Evolutionary conservation across 129 eudicot genomes (phyloP).

Genomic region (Tagetes erecta): DNA sequence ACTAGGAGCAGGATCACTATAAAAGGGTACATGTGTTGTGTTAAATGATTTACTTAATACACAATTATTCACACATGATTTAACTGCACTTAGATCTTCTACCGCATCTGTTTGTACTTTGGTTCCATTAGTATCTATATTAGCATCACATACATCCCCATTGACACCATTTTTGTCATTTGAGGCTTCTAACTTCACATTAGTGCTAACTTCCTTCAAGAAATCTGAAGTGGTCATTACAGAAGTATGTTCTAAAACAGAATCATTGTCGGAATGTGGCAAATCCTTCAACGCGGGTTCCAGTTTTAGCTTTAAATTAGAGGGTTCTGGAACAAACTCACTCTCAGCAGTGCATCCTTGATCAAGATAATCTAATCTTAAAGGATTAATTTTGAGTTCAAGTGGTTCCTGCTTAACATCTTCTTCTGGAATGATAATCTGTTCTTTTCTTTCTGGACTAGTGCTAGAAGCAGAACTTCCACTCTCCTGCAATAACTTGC

Average conservation of each 20-base stretch:
- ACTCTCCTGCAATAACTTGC: conserved; percentile 81
- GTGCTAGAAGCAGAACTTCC: conserved; percentile 94
- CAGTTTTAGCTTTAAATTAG: conserved; percentile 36
- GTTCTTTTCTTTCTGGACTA: conserved; percentile 53
- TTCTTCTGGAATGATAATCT: conserved; percentile 26
- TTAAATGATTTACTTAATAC: conserved; percentile 52
- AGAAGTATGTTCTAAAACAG: conserved; percentile 49
- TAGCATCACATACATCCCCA: conserved; percentile 39
- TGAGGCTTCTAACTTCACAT: conserved; percentile 39
- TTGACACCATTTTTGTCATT: conserved; percentile 30
- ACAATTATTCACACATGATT: conserved; percentile 45
- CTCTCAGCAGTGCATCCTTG: conserved; percentile 81
- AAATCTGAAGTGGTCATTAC: conserved; percentile 43
- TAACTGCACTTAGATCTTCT: conserved; percentile 35
- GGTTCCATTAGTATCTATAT: conserved; percentile 36
- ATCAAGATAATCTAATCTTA: conserved; percentile 64
- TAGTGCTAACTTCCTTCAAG: conserved; percentile 40
- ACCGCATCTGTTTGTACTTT: conserved; percentile 37
- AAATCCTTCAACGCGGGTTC: conserved; percentile 36
- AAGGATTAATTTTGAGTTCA: conserved; percentile 49
- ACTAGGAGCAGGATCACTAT: conserved; percentile 53
- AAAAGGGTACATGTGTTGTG: conserved; percentile 67
- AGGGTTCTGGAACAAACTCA: conserved; percentile 49
- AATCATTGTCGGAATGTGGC: conserved; percentile 47
- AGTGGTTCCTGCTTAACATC: conserved; percentile 44